Evolutionary conservation across 345 rosid species (phyloP).

Genomic region (Eucalyptus tenuipes): DNA sequence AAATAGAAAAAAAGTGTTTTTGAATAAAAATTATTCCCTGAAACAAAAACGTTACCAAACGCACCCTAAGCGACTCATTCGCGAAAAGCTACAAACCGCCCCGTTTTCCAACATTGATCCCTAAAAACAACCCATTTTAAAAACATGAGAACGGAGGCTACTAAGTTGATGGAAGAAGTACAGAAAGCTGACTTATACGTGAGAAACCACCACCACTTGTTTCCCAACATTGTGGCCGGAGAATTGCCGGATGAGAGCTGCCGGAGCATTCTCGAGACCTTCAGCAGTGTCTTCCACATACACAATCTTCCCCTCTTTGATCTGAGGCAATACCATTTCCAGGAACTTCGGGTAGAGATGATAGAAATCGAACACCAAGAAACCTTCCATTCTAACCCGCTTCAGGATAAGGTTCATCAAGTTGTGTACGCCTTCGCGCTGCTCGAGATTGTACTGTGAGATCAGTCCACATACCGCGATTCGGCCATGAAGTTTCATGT

Average conservation of each 20-base stretch:
- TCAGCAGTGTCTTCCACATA: constrained; percentile 5
- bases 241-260: constrained; percentile 7
- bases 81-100: neutral
- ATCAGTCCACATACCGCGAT: constrained; percentile 5
- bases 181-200: neutral
- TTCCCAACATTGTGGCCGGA: constrained; percentile 6
- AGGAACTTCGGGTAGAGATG: constrained; percentile 5
- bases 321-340: constrained; percentile 9
- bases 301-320: constrained; percentile 3
- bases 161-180: neutral
- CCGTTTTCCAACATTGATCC: neutral
- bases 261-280: neutral
- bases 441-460: constrained; percentile 9
- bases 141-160: neutral
- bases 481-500: constrained; percentile 4
- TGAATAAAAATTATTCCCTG: too few relatives aligned
- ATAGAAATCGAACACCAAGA: neutral
- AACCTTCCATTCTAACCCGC: constrained; percentile 1
- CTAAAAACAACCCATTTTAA: neutral
- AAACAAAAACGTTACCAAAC: rapidly evolving
- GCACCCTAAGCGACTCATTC: rapidly evolving
- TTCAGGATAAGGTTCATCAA: neutral
- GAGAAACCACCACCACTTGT: neutral
- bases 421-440: neutral
- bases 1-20: too few relatives aligned